phyloP scores from a whole-genome alignment of 2,329 filamentous ascomycete species.

The Microcera coccophila region DNA sequence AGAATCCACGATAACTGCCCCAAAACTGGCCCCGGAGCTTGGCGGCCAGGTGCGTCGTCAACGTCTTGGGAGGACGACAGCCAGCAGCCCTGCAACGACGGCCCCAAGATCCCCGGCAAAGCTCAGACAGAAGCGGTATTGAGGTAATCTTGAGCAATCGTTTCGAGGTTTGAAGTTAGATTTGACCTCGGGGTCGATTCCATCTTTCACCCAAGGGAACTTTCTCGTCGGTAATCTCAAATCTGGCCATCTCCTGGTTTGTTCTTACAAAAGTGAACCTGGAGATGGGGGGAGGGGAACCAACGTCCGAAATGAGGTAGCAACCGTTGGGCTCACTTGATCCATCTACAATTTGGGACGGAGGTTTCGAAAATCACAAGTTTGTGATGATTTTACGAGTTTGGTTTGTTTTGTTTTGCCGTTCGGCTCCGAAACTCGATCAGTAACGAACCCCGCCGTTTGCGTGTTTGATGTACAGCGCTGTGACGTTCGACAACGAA shows the following conservation, averaged over 20 bases:
- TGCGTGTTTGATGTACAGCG: neutral
- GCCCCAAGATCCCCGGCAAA: constrained; percentile 16
- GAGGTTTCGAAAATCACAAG: neutral
- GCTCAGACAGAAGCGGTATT: constrained; percentile 25
- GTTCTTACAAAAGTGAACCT: too few relatives aligned
- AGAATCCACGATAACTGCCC: neutral
- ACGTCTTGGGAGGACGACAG: constrained; percentile 5
- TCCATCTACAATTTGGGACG: neutral
- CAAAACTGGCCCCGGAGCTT: neutral
- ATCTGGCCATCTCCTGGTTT: neutral
- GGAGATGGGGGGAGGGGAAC: too few relatives aligned
- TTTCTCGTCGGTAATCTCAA: neutral
- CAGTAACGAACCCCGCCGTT: neutral
- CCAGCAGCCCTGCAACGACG: constrained; percentile 1
- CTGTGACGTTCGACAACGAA: neutral
- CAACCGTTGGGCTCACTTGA: neutral
- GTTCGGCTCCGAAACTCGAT: neutral
- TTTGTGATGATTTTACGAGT: too few relatives aligned
- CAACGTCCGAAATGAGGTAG: too few relatives aligned
- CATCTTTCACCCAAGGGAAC: too few relatives aligned
- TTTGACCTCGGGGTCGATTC: neutral
- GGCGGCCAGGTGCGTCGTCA: constrained; percentile 7
- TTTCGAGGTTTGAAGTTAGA: neutral
- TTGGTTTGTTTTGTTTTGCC: too few relatives aligned
- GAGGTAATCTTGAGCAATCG: constrained; percentile 9